Conservation (phyloP, 352 stramenopile species). For the Globisporangium abappressorium region DNA sequence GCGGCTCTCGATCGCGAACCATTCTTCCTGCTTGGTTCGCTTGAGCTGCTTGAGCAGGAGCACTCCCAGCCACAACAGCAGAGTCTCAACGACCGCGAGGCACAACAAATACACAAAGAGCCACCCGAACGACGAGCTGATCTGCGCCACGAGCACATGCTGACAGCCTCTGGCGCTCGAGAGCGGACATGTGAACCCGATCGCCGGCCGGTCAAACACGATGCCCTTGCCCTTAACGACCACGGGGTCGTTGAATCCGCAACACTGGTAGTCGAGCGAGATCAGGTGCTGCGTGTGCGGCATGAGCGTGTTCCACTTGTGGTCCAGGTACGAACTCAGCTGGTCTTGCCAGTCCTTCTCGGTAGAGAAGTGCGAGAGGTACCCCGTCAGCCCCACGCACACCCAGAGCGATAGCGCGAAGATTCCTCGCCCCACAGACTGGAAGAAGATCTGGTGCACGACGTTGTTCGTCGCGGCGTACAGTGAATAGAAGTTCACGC, state of each 20-base stretch:
- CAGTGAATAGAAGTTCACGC: slow-evolving; percentile 33
- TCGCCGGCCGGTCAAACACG: slow-evolving; percentile 42
- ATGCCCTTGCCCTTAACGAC: slow-evolving; percentile 28
- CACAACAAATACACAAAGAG: slow-evolving; percentile 41
- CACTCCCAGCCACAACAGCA: slow-evolving; percentile 20
- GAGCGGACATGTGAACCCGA: slow-evolving; percentile 39
- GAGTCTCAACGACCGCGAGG: slow-evolving; percentile 33
- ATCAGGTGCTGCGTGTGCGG: slow-evolving; percentile 30
- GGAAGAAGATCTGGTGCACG: slow-evolving; percentile 47
- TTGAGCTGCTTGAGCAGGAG: slow-evolving; percentile 30
- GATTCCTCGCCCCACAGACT: slow-evolving; percentile 15
- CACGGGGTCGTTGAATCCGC: slow-evolving; percentile 49
- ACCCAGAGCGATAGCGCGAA: slow-evolving; percentile 28
- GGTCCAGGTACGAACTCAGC: slow-evolving; percentile 34
- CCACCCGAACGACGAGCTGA: slow-evolving; percentile 41
- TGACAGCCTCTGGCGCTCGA: slow-evolving; percentile 36
- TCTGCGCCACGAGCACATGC: slow-evolving; percentile 23
- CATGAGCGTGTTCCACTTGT: slow-evolving; percentile 35
- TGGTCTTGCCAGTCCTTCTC: slow-evolving; percentile 27
- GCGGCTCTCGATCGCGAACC: slow-evolving; percentile 46
- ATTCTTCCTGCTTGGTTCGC: slow-evolving; percentile 33
- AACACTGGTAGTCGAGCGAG: slow-evolving; percentile 46
- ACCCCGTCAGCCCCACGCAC: slow-evolving; percentile 27
- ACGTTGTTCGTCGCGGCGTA: slow-evolving; percentile 31
- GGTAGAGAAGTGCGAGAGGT: slow-evolving; percentile 36